Percentiles rank a stretch among this genome's conserved stretches.
Evolutionary conservation across 345 rosid genomes (phyloP).

Genomic region (Chamaenerion angustifolium): DNA sequence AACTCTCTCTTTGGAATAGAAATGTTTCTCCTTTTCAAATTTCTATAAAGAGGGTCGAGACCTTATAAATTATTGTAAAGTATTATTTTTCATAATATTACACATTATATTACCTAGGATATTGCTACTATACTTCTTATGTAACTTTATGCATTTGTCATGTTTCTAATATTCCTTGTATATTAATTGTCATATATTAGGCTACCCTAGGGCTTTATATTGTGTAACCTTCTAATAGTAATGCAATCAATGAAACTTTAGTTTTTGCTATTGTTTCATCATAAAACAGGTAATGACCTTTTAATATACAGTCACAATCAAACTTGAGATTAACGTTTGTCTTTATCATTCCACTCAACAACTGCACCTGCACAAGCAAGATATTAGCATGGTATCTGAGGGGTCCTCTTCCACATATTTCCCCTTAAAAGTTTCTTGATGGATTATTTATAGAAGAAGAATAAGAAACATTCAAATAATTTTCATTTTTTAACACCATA

Average conservation of each 20-base stretch:
- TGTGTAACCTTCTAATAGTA: too few relatives aligned
- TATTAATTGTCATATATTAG: too few relatives aligned
- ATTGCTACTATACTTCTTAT: too few relatives aligned
- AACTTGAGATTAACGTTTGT: conserved; percentile 39
- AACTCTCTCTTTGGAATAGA: conserved; percentile 22
- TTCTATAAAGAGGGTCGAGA: conserved; percentile 23
- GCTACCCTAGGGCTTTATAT: too few relatives aligned
- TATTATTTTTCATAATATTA: too few relatives aligned
- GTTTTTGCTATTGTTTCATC: too few relatives aligned
- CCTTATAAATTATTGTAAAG: too few relatives aligned
- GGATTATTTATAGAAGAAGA: conserved; percentile 28
- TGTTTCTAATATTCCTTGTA: too few relatives aligned
- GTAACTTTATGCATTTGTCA: too few relatives aligned
- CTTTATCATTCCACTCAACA: conserved; percentile 37
- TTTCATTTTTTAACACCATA: conserved; percentile 22
- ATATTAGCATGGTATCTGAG: conserved; percentile 9
- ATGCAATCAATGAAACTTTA: too few relatives aligned
- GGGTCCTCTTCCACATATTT: conserved; percentile 26
- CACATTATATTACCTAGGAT: too few relatives aligned
- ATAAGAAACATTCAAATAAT: conserved; percentile 22
- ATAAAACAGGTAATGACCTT: conserved; percentile 35
- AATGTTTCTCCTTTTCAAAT: conserved; percentile 13
- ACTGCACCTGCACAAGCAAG: conserved; percentile 32
- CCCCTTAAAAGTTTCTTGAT: conserved; percentile 49
- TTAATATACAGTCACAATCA: conserved; percentile 47